Evolutionary conservation across 441 rosid species (phyloP), one percentile per base, ranked within the genome.

Genomic region (Jatropha multifida): DNA sequence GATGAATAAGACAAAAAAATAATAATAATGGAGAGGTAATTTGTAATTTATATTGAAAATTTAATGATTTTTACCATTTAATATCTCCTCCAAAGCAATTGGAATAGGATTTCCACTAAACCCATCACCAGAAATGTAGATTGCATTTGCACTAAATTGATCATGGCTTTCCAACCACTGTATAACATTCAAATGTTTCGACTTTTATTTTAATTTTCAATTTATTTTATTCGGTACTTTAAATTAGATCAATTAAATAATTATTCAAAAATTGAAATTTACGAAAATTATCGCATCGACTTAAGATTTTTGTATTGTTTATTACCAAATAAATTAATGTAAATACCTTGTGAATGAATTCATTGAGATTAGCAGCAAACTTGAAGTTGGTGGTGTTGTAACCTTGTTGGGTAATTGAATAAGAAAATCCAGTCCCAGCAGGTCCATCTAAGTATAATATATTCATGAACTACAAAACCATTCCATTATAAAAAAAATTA

Each of bases 341-440:
- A 8, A 23, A 46, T 68, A 73, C 76, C 80, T 77, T 65, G 4
- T 60, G 67, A 37, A 78, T 37, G 44, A 77, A 78, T 41, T 78
- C 54, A 41, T 73, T 52, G 51, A 66, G 51, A 58, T 72, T 20
- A 8, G 46, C 26, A 27, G 65, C 69, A 51, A 44, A 46, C 20
- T 38, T 41, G 26, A 49, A 15, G 59, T 78, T 76, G 46, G 18
- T 71, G 15, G 72, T 64, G 44, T 23, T 10, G 54, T 67, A 59
- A 49, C 65, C 69, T 11, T 58, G 52, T 49, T 62, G 52, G 11
- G 81, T 73, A 20, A 65, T 73, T 38, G 75, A 51, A 49, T 78
- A 73, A 17, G 81, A 78, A 61, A 73, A 78, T 58, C 81, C 81
- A 26, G 81, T 49, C 0, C 77, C 81, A 32, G 67, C 65, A 5